These are phyloP conservation scores for Backusella sp. DNA, from an alignment of 192 early-diverging fungal genomes.

Conservation along the genomic window DNA sequence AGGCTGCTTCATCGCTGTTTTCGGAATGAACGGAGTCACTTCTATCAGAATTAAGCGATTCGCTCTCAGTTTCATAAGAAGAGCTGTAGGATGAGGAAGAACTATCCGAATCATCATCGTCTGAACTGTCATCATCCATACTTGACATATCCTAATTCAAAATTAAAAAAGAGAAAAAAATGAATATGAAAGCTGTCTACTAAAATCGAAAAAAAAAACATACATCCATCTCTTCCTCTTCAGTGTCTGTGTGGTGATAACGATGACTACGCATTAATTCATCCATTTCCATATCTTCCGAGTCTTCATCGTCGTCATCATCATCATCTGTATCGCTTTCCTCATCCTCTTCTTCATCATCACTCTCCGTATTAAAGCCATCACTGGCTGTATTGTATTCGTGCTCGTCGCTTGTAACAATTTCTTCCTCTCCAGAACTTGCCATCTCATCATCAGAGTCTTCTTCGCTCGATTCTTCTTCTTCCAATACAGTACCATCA, in stretches of 20 bases:
- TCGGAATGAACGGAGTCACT: slow-evolving; percentile 54
- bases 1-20: slow-evolving; percentile 51
- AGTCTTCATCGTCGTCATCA: slow-evolving; percentile 44
- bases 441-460: slow-evolving; percentile 44
- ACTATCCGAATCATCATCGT: slow-evolving; percentile 40
- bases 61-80: slow-evolving; percentile 9
- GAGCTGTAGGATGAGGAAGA: neutral
- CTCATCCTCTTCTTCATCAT: slow-evolving; percentile 55
- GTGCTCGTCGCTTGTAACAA: neutral
- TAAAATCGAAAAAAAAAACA: slow-evolving; percentile 33
- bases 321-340: slow-evolving; percentile 52
- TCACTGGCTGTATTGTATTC: neutral
- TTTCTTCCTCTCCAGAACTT: slow-evolving; percentile 33
- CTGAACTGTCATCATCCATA: slow-evolving; percentile 39
- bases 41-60: slow-evolving; percentile 35
- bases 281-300: slow-evolving; percentile 59
- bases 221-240: slow-evolving; percentile 47
- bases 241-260: slow-evolving; percentile 33
- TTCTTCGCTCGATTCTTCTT: slow-evolving; percentile 55
- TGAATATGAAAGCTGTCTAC: slow-evolving; percentile 3
- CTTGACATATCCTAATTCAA: slow-evolving; percentile 17
- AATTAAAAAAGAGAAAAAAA: neutral
- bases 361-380: neutral
- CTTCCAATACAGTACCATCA: slow-evolving; percentile 68
- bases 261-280: slow-evolving; percentile 49